Base-by-base conservation (phyloP, 192 early-diverging fungal species). In the Linnemannia hyalina region DNA sequence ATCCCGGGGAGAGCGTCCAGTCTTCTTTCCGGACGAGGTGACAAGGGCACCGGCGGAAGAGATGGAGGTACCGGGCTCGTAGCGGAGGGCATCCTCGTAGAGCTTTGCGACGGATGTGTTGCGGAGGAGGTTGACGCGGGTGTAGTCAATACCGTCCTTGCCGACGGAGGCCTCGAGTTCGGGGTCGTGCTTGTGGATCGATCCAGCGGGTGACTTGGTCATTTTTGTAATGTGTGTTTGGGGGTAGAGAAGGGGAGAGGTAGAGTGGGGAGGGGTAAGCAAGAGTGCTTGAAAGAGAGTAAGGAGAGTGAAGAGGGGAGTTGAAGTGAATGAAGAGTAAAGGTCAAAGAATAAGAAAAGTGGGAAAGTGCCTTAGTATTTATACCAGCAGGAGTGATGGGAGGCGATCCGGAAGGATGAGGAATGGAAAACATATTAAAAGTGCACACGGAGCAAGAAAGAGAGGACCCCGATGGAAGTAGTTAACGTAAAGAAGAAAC, bases 31-130 rank as follows among this genome's bases (percentile, higher is more conserved):
- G 35, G 97, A 98, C 83, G 92, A 93, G 42, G 97, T 95, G 76
- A 96, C 95, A 63, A 99, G 92, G 10, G 98, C 98, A 71, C 98
- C 98, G 80, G 95, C 87, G 38, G 97, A 95, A 70, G 98, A 98
- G 83, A 99, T 92, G 79, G 93, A 95, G 52, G 97, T 96, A 44
- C 97, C 97, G 44, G 82, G 80, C 89, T 99, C 97, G 90, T 95
- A 89, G 76, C 89, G 90, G 75, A 99, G 93, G 65, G 97, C 97
- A 79, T 97, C 95, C 89, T 98, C 97, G 91, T 99, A 99, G 38
- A 99, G 93, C 73, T 95, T 93, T 81, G 97, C 92, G 55, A 97
- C 94, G 10, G 95, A 93, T 55, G 94, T 90, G 82, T 99, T 97
- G 80, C 96, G 94, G 83, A 94, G 93, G 87, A 98, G 94, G 80